Base-by-base conservation (phyloP, 1,139 yeast species). In the Meyerozyma athensensis region DNA sequence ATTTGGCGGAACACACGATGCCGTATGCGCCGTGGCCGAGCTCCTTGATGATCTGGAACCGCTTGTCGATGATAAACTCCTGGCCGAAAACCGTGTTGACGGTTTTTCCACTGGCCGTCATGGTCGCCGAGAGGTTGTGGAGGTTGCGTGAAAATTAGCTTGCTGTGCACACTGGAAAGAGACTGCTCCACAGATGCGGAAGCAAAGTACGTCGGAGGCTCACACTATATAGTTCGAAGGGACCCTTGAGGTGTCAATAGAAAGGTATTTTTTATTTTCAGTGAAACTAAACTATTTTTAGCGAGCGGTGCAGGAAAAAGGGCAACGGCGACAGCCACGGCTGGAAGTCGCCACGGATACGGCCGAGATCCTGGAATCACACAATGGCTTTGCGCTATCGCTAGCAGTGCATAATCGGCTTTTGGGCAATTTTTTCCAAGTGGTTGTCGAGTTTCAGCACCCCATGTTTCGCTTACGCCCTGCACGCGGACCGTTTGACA, bases 21-120 rank as follows among this genome's bases (percentile, higher is more conserved):
- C 98, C 98, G 56, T 92, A 92, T 1, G 98, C 97, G 4, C 98
- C 98, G 52, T 90, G 96, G 19, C 98, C 98, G 36, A 92, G 73
- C 52, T 89, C 96, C 53, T 89, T 86, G 43, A 86, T 85, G 48
- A 92, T 74, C 55, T 86, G 83, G 61, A 89, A 86, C 42, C 95
- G 68, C 48, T 78, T 78, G 59, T 89, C 96, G 42, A 90, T 87
- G 36, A 87, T 78, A 58, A 90, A 90, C 52, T 86, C 95, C 62
- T 89, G 97, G 56, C 85, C 84, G 62, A 79, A 87, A 34, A 90
- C 96, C 56, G 80, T 63, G 46, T 66, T 65, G 35, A 68, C 69
- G 3, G 62, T 46, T 37, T 73, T 56, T 6, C 28, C 28, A 7
- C 17, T 17, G 17, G 13, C 28, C 5, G 18, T 24, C 28, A 24